A percentile compares a stretch with the other conserved stretches of the same genome.
phyloP scores from a whole-genome alignment of 805 yeast genomes.

The Teunomyces barrocoloradensis region DNA sequence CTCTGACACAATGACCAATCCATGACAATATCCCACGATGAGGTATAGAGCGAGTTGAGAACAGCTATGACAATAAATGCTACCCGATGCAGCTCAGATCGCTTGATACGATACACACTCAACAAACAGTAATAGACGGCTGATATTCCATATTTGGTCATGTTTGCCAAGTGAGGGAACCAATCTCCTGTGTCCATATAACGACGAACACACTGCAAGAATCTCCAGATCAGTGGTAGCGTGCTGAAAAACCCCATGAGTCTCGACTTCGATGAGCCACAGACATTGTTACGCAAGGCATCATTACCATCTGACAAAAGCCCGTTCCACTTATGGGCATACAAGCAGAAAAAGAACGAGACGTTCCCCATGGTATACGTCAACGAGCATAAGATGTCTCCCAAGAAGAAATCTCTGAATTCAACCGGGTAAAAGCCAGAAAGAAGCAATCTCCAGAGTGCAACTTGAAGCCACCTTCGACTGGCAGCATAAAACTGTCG shows the following conservation, averaged over 20 bases:
- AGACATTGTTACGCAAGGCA: slow-evolving; percentile 29
- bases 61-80: slow-evolving; percentile 72
- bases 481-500: slow-evolving; percentile 56
- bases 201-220: slow-evolving; percentile 87
- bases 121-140: slow-evolving; percentile 67
- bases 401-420: slow-evolving; percentile 88
- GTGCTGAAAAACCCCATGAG: slow-evolving; percentile 80
- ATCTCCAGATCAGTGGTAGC: slow-evolving; percentile 87
- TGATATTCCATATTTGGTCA: slow-evolving; percentile 69
- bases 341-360: slow-evolving; percentile 82
- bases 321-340: slow-evolving; percentile 68
- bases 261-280: slow-evolving; percentile 79
- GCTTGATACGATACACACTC: slow-evolving; percentile 73
- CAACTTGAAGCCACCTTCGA: slow-evolving; percentile 72
- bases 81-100: slow-evolving; percentile 40
- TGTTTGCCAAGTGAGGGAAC: slow-evolving; percentile 95
- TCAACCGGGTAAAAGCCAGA: slow-evolving; percentile 95
- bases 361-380: slow-evolving; percentile 85
- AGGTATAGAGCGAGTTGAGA: slow-evolving; percentile 65
- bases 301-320: slow-evolving; percentile 35
- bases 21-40: slow-evolving; percentile 90
- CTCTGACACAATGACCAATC: slow-evolving; percentile 90
- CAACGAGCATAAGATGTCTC: slow-evolving; percentile 86
- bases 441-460: slow-evolving; percentile 66
- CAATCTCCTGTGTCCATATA: slow-evolving; percentile 89